Evolutionary conservation across 2,329 filamentous ascomycete genomes (phyloP).

Genomic region (Beauveria medogensis): DNA sequence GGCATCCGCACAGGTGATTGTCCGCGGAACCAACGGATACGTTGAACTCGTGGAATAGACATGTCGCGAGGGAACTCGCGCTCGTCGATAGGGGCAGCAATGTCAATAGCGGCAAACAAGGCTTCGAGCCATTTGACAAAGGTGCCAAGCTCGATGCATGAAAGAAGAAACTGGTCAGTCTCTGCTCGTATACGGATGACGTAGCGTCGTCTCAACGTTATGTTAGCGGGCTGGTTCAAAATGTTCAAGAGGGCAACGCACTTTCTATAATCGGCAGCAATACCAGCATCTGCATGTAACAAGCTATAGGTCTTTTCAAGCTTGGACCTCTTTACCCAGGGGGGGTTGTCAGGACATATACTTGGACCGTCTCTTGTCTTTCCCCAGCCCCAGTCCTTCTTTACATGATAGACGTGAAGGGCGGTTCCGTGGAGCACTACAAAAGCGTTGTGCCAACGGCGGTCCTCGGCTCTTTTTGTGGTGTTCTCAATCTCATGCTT

Average conservation of each 20-base stretch:
- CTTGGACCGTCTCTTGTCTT: slow-evolving; percentile 38
- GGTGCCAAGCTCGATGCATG: slow-evolving; percentile 54
- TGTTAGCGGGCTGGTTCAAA: neutral
- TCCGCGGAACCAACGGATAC: slow-evolving; percentile 42
- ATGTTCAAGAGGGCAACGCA: slow-evolving; percentile 28
- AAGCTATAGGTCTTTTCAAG: slow-evolving; percentile 63
- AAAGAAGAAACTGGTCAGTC: slow-evolving; percentile 65
- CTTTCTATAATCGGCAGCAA: slow-evolving; percentile 66
- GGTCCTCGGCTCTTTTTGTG: slow-evolving; percentile 52
- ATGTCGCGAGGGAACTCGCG: slow-evolving; percentile 55
- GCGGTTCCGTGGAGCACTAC: slow-evolving; percentile 60
- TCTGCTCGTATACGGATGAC: slow-evolving; percentile 66
- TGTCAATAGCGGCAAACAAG: slow-evolving; percentile 65
- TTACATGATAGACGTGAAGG: slow-evolving; percentile 56
- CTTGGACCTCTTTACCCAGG: slow-evolving; percentile 43
- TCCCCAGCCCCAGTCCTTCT: slow-evolving; percentile 47
- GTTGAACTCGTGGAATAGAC: slow-evolving; percentile 50
- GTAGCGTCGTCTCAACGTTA: slow-evolving; percentile 42
- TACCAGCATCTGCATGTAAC: slow-evolving; percentile 66
- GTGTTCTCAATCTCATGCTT: slow-evolving; percentile 61
- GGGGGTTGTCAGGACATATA: slow-evolving; percentile 41
- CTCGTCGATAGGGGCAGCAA: slow-evolving; percentile 63
- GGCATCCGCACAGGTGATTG: slow-evolving; percentile 23
- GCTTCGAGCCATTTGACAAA: slow-evolving; percentile 63
- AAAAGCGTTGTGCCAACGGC: slow-evolving; percentile 57